Base-by-base conservation (phyloP, 768 basidiomycete species). In the Coprinopsis marcescibilis region DNA sequence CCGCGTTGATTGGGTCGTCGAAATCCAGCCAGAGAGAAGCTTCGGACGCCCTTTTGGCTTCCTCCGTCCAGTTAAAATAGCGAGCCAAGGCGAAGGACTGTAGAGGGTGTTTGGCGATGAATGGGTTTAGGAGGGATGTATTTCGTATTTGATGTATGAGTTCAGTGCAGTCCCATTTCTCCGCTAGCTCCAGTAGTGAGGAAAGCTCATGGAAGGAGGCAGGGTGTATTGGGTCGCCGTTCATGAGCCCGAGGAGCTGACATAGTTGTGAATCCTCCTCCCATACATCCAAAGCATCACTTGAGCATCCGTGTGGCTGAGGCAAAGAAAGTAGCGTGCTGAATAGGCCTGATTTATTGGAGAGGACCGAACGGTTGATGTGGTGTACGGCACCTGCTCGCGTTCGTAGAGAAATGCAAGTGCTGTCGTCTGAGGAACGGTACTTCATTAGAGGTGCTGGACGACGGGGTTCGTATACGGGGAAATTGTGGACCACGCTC, bases 101-200 rank as follows among this genome's bases (percentile, higher is more conserved):
- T 12, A 49, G 48, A 7, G 48, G 24, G 19, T 49, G 38, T 13
- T 43, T 12, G 7, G 19, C 13, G 35, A 35, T 43, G 15, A 49
- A 37, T 8, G 11, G 17, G 10, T 27, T 36, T 14, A 34, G 10
- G 12, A 29, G 23, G 11, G 44, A 35, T n/a, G 34, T 24, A 17
- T 21, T n/a, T 7, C 48, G 48, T 8, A 49, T n/a, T 23, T 24
- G 33, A 32, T 13, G 11, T 14, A 49, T 34, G 48, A 49, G 10
- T 7, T 43, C 17, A 19, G 13, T 13, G 21, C 41, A 49, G 41
- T 49, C 48, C 48, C 48, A 49, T 38, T 49, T 49, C 13, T 49
- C 48, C 19, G 34, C 48, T 3, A 49, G 36, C 24, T 39, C 19
- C 3, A 49, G 48, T 24, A 39, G 17, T 2, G 48, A 43, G 13